Evolutionary conservation across 2,329 filamentous ascomycete genomes (phyloP).

Genomic region (Pezicula carpinea): DNA sequence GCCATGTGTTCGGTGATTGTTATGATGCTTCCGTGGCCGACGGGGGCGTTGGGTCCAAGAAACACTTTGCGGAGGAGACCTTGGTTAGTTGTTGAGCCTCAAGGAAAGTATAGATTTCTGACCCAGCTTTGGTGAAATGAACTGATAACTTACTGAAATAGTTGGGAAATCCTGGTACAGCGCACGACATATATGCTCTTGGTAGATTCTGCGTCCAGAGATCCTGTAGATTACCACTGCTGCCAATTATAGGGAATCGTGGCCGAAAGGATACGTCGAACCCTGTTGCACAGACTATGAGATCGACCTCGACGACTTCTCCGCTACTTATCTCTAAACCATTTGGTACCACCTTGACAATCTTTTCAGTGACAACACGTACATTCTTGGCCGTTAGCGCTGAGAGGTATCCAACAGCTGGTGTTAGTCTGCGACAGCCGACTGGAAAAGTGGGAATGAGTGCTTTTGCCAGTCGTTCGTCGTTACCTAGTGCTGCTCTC

Average conservation of each 20-base stretch:
- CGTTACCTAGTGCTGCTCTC: slow-evolving; percentile 40
- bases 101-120: background rate
- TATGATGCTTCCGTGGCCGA: slow-evolving; percentile 27
- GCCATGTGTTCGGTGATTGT: slow-evolving; percentile 40
- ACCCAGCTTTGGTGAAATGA: slow-evolving; percentile 10
- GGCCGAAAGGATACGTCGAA: slow-evolving; percentile 39
- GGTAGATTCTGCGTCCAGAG: slow-evolving; percentile 23
- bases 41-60: slow-evolving; percentile 26
- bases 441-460: slow-evolving; percentile 36
- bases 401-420: slow-evolving; percentile 32
- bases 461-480: slow-evolving; percentile 44
- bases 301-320: slow-evolving; percentile 38
- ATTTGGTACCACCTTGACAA: slow-evolving; percentile 25
- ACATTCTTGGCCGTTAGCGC: slow-evolving; percentile 28
- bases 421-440: slow-evolving; percentile 26
- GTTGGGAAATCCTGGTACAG: slow-evolving; percentile 26
- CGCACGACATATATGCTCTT: slow-evolving; percentile 29
- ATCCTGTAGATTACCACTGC: slow-evolving; percentile 19
- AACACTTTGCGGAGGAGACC: slow-evolving; percentile 14
- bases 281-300: slow-evolving; percentile 53
- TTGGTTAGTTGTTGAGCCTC: background rate
- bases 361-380: slow-evolving; percentile 27
- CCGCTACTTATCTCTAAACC: slow-evolving; percentile 26
- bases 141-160: slow-evolving; percentile 20
- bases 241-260: background rate